Evolutionary conservation across 2,329 filamentous ascomycete genomes (phyloP).

Genomic region (Phaeosphaeria sp.): DNA sequence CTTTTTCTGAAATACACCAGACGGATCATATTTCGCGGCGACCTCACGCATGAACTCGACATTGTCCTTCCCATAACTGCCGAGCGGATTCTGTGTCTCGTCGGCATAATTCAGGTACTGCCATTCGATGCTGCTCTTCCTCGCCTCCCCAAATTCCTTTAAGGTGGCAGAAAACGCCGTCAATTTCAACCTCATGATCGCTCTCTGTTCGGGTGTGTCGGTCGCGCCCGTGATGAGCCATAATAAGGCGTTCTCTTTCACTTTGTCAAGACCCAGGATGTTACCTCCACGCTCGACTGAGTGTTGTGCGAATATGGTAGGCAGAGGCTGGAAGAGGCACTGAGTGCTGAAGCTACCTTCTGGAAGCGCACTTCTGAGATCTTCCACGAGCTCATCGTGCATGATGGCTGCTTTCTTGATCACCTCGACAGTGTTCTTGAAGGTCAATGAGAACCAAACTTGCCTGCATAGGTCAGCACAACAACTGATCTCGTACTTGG

Average conservation of each 20-base stretch:
- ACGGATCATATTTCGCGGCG: conserved; percentile 39
- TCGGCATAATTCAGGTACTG: conserved; percentile 45
- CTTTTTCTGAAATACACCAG: conserved; percentile 39
- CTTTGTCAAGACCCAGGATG: conserved; percentile 25
- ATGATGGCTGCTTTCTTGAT: conserved; percentile 46
- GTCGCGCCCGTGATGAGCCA: conserved; percentile 12
- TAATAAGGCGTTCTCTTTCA: conserved; percentile 19
- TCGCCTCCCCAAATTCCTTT: conserved; percentile 17
- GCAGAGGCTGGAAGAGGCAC: conserved; percentile 11
- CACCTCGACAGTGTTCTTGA: conserved; percentile 36
- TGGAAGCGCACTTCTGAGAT: conserved; percentile 17
- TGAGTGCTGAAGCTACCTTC: conserved; percentile 12
- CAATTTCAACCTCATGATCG: conserved; percentile 11
- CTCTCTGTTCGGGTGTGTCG: conserved; percentile 3
- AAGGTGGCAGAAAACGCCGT: conserved; percentile 24
- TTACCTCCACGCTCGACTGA: conserved; percentile 2
- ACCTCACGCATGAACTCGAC: conserved; percentile 1
- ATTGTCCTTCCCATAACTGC: conserved; percentile 10
- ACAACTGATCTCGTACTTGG: background rate
- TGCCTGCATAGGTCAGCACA: conserved; percentile 7
- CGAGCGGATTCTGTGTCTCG: conserved; percentile 38
- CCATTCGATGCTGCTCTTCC: conserved; percentile 17
- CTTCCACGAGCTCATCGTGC: conserved; percentile 47
- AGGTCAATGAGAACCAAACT: conserved; percentile 28
- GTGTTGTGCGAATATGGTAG: conserved; percentile 15